phyloP scores from a whole-genome alignment of 306 rosid genomes.

The Prunus armeniaca region DNA sequence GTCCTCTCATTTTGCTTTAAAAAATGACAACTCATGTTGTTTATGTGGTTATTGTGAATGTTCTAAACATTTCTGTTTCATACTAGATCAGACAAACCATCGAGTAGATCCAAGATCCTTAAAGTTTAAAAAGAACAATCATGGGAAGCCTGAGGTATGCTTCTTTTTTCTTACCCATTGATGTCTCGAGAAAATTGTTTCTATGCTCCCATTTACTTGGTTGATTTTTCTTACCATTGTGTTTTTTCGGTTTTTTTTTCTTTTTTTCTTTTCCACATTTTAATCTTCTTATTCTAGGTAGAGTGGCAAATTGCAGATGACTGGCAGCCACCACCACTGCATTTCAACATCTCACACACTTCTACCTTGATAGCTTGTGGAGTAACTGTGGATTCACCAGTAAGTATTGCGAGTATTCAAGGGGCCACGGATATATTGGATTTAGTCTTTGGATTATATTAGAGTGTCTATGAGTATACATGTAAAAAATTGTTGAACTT shows the following conservation, averaged over 20 bases:
- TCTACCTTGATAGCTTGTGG: slow-evolving; percentile 90
- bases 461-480: neutral
- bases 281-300: slow-evolving; percentile 44
- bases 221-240: slow-evolving; percentile 8
- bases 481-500: slow-evolving; percentile 13
- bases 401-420: slow-evolving; percentile 38
- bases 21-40: neutral
- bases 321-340: slow-evolving; percentile 66
- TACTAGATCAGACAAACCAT: slow-evolving; percentile 63
- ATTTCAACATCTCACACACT: slow-evolving; percentile 88
- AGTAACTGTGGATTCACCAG: slow-evolving; percentile 59
- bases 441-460: neutral
- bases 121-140: slow-evolving; percentile 63
- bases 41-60: slow-evolving; percentile 14
- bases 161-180: slow-evolving; percentile 12
- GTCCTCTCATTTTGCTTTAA: slow-evolving; percentile 23
- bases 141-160: slow-evolving; percentile 89
- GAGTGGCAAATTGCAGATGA: slow-evolving; percentile 55
- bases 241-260: neutral
- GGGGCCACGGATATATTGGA: neutral
- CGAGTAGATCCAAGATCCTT: slow-evolving; percentile 61
- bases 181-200: neutral
- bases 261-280: slow-evolving; percentile 4
- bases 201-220: neutral
- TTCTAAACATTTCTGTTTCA: slow-evolving; percentile 39